Base-by-base conservation (phyloP, 805 yeast genomes). In the Monosporozyma aerobia region DNA sequence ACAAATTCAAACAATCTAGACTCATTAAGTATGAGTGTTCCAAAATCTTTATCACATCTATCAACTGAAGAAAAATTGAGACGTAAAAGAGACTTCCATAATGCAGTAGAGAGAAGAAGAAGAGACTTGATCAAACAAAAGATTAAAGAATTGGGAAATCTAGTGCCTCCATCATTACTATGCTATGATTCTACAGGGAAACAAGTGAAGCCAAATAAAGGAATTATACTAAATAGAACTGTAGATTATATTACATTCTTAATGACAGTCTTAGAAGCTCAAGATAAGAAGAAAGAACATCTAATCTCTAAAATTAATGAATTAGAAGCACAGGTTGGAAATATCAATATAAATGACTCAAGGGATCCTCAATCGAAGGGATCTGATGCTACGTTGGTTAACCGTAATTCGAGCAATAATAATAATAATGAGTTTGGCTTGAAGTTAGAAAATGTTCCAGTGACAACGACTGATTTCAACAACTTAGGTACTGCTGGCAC, bases 21-120 rank as follows among this genome's bases (percentile, higher is more conserved):
- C 23, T 23, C 19, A n/a, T 23, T 52, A 22, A 51, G 58, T 41
- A 46, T 54, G 0, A 57, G 59, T 53, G 63, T 60, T 13, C 61
- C 62, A 7, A 59, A 59, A 48, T 49, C 53, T 13, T 22, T 57
- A 39, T 50, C 60, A 11, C 56, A 54, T 50, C 45, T 62, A 47
- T 55, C 69, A 14, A 56, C 60, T 61, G 95, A 85, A 51, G 89
- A 85, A 54, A 86, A 85, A 63, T 67, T 86, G 51, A 79, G 81
- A 55, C 77, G 96, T 56, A 77, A 96, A 56, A 73, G 96, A 54
- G 96, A 90, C 64, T 83, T 89, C 56, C 98, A 90, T 68, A 90
- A 90, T 64, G 96, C 96, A 1, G 97, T 90, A 4, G 98, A 90
- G 68, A 77, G 97, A 61, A 77, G 96, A 59, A 78, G 98, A 63